Percentiles rank a stretch among this genome's conserved stretches.
phyloP scores from a whole-genome alignment of 345 rosid genomes.

The Salix purpurea region DNA sequence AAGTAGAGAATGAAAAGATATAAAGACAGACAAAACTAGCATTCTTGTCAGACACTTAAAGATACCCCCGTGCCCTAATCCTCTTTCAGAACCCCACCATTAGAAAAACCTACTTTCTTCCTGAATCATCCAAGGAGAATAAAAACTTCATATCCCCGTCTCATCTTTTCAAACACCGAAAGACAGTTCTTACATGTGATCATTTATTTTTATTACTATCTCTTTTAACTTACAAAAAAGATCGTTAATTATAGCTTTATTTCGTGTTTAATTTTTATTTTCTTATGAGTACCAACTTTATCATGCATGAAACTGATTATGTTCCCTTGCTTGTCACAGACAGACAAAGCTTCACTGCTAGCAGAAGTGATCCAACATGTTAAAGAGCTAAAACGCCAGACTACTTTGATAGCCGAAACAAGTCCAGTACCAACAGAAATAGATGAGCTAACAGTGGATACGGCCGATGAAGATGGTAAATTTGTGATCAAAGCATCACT shows the following conservation, averaged over 20 bases:
- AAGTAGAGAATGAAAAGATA: slow-evolving; percentile 16
- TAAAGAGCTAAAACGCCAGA: slow-evolving; percentile 84
- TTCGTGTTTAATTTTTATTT: neutral
- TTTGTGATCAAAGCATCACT: slow-evolving; percentile 84
- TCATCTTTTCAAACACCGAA: slow-evolving; percentile 11
- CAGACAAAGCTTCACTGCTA: slow-evolving; percentile 93
- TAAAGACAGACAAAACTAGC: slow-evolving; percentile 31
- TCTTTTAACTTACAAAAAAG: neutral
- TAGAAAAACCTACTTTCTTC: slow-evolving; percentile 2
- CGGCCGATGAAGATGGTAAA: slow-evolving; percentile 74
- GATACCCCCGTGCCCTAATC: slow-evolving; percentile 20
- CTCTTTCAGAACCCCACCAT: neutral
- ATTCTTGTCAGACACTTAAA: slow-evolving; percentile 32
- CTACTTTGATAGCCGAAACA: slow-evolving; percentile 71
- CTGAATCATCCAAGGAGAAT: slow-evolving; percentile 4
- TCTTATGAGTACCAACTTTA: neutral
- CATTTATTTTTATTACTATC: neutral
- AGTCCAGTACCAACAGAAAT: slow-evolving; percentile 77
- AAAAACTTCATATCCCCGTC: neutral
- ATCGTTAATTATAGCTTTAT: neutral
- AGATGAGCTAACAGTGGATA: slow-evolving; percentile 80
- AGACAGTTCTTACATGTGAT: neutral
- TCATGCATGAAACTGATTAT: neutral
- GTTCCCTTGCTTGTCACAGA: slow-evolving; percentile 34
- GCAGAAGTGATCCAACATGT: slow-evolving; percentile 98